Conservation (phyloP, 768 basidiomycete species). For the Boletus rubropictus region DNA sequence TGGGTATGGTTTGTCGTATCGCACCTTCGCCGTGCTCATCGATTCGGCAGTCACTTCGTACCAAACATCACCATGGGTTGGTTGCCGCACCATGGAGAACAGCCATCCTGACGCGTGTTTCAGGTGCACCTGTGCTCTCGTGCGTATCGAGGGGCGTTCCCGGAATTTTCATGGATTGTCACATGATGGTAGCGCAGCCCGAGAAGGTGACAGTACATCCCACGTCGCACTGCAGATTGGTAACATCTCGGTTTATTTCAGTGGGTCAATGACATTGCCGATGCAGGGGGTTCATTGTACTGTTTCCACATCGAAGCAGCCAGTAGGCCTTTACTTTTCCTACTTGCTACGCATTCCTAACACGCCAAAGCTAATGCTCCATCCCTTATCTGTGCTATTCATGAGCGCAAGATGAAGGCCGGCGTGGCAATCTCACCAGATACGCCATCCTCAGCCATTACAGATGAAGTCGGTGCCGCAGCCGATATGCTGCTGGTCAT, state of each 20-base stretch:
- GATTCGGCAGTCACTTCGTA: constrained; percentile 78
- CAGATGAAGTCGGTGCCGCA: constrained; percentile 72
- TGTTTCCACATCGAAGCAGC: constrained; percentile 97
- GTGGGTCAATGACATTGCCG: constrained; percentile 96
- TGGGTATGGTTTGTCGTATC: constrained; percentile 48
- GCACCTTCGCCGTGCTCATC: neutral
- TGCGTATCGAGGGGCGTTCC: constrained; percentile 84
- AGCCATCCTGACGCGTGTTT: constrained; percentile 7
- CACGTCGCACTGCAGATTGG: neutral
- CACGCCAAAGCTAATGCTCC: constrained; percentile 54
- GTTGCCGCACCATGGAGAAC: constrained; percentile 17
- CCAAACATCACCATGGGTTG: constrained; percentile 97
- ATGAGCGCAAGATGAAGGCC: constrained; percentile 81
- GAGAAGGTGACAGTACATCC: constrained; percentile 55
- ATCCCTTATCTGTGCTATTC: constrained; percentile 75
- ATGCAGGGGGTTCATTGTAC: constrained; percentile 91
- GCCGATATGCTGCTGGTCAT: constrained; percentile 97
- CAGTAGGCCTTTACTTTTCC: constrained; percentile 40
- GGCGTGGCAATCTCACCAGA: constrained; percentile 97
- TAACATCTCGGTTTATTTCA: constrained; percentile 28
- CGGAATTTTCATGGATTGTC: constrained; percentile 98
- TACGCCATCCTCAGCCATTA: constrained; percentile 83
- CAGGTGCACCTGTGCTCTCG: constrained; percentile 83
- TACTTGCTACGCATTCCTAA: constrained; percentile 14
- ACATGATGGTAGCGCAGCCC: constrained; percentile 98